These are phyloP conservation scores for Epichloe hybrida DNA, from an alignment of 2,329 filamentous ascomycete genomes.

Conservation along the genomic window DNA sequence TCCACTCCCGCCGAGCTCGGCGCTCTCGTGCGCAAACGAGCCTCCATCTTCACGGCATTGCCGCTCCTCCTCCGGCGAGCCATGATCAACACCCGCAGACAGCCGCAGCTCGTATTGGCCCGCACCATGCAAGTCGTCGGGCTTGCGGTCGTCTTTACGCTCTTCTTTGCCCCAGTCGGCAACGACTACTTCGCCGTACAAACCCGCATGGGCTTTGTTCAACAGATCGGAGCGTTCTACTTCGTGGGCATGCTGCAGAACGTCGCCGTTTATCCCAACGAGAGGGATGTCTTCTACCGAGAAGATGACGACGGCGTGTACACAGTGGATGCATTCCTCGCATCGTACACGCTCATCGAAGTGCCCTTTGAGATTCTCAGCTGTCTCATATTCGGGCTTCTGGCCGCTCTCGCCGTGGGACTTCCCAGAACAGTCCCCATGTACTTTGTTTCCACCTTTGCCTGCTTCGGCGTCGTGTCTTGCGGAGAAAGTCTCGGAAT, in stretches of 20 bases:
- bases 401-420: constrained; percentile 51
- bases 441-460: constrained; percentile 55
- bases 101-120: constrained; percentile 49
- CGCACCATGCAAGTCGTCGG: constrained; percentile 55
- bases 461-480: constrained; percentile 58
- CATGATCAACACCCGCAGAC: constrained; percentile 53
- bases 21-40: constrained; percentile 48
- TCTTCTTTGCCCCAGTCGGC: constrained; percentile 60
- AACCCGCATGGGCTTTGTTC: constrained; percentile 59
- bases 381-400: constrained; percentile 49
- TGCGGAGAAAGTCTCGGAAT: constrained; percentile 68
- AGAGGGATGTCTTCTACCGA: constrained; percentile 64
- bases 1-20: constrained; percentile 61
- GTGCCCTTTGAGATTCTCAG: constrained; percentile 57
- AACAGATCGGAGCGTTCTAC: constrained; percentile 58
- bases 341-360: constrained; percentile 57
- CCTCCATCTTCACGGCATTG: constrained; percentile 48
- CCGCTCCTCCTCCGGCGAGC: constrained; percentile 56
- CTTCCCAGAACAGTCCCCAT: constrained; percentile 48
- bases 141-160: constrained; percentile 45
- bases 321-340: constrained; percentile 55
- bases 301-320: constrained; percentile 66
- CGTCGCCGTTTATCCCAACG: constrained; percentile 57
- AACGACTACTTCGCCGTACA: constrained; percentile 58
- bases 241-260: constrained; percentile 72